A percentile compares a stretch with the other conserved stretches of the same genome.
Evolutionary conservation across 2,329 filamentous ascomycete species (phyloP).

Genomic region (Cadophora luteo-olivacea): DNA sequence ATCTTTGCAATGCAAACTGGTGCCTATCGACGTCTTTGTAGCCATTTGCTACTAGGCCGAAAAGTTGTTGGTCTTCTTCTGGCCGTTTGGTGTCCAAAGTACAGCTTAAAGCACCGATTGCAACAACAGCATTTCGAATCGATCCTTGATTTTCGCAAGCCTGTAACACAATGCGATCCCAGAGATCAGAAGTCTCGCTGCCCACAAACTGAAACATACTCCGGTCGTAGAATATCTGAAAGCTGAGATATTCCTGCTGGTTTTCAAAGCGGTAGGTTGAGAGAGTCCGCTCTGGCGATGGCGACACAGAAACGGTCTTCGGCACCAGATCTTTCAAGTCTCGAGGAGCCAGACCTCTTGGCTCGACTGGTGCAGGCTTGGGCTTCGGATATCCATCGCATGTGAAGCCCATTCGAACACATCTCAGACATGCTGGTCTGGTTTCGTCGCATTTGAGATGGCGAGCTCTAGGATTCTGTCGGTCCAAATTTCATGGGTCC

Average conservation of each 20-base stretch:
- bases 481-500: neutral
- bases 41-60: neutral
- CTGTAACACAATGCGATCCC: conserved; percentile 14
- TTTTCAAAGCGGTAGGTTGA: neutral
- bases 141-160: conserved; percentile 13
- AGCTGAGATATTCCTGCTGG: conserved; percentile 11
- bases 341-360: conserved; percentile 1
- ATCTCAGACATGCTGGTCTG: neutral
- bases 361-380: neutral
- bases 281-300: neutral
- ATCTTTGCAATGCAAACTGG: conserved; percentile 19
- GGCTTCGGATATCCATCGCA: conserved; percentile 11
- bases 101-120: conserved; percentile 14
- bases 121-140: conserved; percentile 13
- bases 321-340: neutral
- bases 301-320: neutral
- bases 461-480: conserved; percentile 1
- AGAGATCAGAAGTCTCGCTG: conserved; percentile 5
- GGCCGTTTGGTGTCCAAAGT: neutral
- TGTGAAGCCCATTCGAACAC: conserved; percentile 2
- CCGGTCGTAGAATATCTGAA: conserved; percentile 10
- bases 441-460: conserved; percentile 15
- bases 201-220: conserved; percentile 18
- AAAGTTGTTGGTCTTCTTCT: neutral
- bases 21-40: neutral